Percentiles rank a stretch among this genome's conserved stretches.
Conservation (phyloP, 2,329 filamentous ascomycete species). For the Aspergillus ustus region DNA sequence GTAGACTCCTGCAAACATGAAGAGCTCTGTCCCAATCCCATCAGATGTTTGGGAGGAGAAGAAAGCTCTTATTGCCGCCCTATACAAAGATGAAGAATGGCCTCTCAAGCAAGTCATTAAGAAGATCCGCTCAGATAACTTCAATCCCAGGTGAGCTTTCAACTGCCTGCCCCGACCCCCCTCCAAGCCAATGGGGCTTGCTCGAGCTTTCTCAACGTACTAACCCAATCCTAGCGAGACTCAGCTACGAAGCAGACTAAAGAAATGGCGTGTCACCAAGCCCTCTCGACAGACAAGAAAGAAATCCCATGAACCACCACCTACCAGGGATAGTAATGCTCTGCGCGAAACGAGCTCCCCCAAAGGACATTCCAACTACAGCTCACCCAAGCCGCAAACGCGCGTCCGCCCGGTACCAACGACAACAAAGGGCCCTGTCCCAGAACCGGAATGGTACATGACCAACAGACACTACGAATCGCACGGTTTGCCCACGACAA, state of each 20-base stretch:
- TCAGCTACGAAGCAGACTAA: slow-evolving; percentile 49
- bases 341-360: slow-evolving; percentile 25
- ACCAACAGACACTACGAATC: slow-evolving; percentile 20
- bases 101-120: slow-evolving; percentile 52
- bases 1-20: slow-evolving; percentile 37
- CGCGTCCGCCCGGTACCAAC: slow-evolving; percentile 14
- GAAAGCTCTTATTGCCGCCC: slow-evolving; percentile 44
- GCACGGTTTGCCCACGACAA: slow-evolving; percentile 18
- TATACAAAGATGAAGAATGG: slow-evolving; percentile 52
- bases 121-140: slow-evolving; percentile 47
- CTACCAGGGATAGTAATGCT: slow-evolving; percentile 31
- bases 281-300: slow-evolving; percentile 50
- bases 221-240: slow-evolving; percentile 42
- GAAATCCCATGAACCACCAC: slow-evolving; percentile 36
- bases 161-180: too few relatives aligned
- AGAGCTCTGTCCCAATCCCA: slow-evolving; percentile 48
- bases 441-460: slow-evolving; percentile 26
- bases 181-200: not conserved
- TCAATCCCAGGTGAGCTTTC: slow-evolving; percentile 45
- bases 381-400: slow-evolving; percentile 21
- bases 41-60: slow-evolving; percentile 52
- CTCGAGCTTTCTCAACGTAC: not conserved
- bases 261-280: slow-evolving; percentile 52
- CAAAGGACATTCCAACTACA: slow-evolving; percentile 15
- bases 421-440: slow-evolving; percentile 8